Evolutionary conservation across 148 eudicot genomes (phyloP).

Genomic region (Polygonum aviculare): DNA sequence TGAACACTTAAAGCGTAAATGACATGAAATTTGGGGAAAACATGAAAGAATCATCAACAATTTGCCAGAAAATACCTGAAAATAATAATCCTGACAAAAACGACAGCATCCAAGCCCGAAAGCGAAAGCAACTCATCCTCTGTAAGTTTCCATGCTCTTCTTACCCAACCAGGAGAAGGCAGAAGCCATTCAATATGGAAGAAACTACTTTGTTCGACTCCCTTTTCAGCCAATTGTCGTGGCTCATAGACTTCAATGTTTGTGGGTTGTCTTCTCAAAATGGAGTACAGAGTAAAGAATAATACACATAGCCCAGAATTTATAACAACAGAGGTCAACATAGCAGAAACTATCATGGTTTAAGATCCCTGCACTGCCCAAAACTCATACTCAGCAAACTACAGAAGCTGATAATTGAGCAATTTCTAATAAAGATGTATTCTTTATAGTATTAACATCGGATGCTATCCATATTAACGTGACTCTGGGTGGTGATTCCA

Average conservation of each 20-base stretch:
- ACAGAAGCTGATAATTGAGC: too few species aligned
- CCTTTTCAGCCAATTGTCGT: constrained; percentile 40
- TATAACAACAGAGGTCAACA: constrained; percentile 66
- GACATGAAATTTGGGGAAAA: too few species aligned
- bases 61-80: constrained; percentile 37
- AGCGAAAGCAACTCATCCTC: constrained; percentile 57
- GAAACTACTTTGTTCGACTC: constrained; percentile 11
- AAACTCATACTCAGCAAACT: constrained; percentile 9
- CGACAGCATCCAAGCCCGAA: constrained; percentile 78
- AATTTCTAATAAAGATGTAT: too few species aligned
- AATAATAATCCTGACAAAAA: constrained; percentile 55
- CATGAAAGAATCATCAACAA: not conserved
- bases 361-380: constrained; percentile 13
- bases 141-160: constrained; percentile 51
- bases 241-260: constrained; percentile 47
- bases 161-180: constrained; percentile 63
- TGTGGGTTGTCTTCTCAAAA: constrained; percentile 60
- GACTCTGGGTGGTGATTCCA: too few species aligned
- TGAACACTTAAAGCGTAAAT: not conserved
- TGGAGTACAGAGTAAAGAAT: constrained; percentile 52
- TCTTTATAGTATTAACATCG: too few species aligned
- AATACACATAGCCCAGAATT: constrained; percentile 56
- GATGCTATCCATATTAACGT: too few species aligned
- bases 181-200: constrained; percentile 33
- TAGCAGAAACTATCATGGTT: constrained; percentile 65